phyloP scores from a whole-genome alignment of 2,329 filamentous ascomycete genomes.

The Aspergillus sp. region DNA sequence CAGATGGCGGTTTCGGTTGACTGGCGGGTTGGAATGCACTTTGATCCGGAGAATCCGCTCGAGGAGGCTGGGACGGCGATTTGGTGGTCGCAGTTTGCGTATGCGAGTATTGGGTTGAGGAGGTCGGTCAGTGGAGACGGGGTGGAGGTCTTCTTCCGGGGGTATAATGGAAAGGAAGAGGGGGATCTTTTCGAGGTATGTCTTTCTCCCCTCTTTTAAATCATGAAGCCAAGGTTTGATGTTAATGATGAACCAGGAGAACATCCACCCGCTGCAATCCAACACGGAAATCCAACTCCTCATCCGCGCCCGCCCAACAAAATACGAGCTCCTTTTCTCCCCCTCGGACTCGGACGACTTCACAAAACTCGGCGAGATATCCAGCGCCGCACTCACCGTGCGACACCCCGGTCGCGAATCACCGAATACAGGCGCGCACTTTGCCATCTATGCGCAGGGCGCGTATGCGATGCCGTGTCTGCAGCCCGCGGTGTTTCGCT shows the following conservation, averaged over 20 bases:
- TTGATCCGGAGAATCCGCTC: not conserved
- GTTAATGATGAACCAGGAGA: too few relatives aligned
- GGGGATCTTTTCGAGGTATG: not conserved
- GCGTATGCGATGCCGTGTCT: not conserved
- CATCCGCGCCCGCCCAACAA: too few relatives aligned
- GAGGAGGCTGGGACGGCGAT: not conserved
- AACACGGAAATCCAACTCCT: too few relatives aligned
- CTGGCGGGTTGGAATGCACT: not conserved
- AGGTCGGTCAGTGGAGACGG: not conserved
- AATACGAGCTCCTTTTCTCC: not conserved
- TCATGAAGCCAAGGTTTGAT: too few relatives aligned
- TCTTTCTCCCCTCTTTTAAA: too few relatives aligned
- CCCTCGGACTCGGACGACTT: too few relatives aligned
- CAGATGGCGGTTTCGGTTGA: not conserved
- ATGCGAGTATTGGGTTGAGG: not conserved
- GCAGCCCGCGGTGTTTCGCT: not conserved
- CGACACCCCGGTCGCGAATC: not conserved
- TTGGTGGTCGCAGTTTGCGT: conserved; percentile 1
- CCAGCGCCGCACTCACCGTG: not conserved
- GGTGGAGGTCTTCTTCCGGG: not conserved
- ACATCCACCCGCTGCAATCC: too few relatives aligned
- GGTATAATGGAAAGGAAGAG: not conserved
- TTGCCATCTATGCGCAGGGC: not conserved
- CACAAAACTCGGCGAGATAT: not conserved
- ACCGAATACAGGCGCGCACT: not conserved